Evolutionary conservation across 805 yeast genomes (phyloP).

Genomic region (Candida tibetensis): DNA sequence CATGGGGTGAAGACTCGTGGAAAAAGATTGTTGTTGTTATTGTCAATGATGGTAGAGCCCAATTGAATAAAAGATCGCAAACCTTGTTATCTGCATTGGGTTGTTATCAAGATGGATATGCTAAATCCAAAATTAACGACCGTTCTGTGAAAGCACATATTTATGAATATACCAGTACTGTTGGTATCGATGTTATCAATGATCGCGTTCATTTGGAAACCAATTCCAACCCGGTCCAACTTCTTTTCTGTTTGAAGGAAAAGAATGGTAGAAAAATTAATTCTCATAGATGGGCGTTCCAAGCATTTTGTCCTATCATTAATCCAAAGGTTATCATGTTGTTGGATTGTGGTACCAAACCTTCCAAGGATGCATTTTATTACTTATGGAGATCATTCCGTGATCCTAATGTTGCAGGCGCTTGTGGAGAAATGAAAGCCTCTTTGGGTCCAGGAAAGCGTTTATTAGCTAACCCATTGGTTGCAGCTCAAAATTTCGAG

Average conservation of each 20-base stretch:
- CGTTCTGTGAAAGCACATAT: slow-evolving; percentile 80
- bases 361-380: slow-evolving; percentile 78
- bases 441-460: slow-evolving; percentile 59
- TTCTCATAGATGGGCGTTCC: slow-evolving; percentile 96
- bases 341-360: slow-evolving; percentile 93
- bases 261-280: slow-evolving; percentile 86
- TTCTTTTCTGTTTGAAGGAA: slow-evolving; percentile 87
- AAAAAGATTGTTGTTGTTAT: slow-evolving; percentile 86
- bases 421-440: slow-evolving; percentile 95
- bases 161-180: slow-evolving; percentile 90
- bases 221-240: slow-evolving; percentile 75
- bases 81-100: slow-evolving; percentile 85
- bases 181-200: slow-evolving; percentile 72
- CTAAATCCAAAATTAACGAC: slow-evolving; percentile 85
- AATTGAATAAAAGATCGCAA: slow-evolving; percentile 73
- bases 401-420: slow-evolving; percentile 85
- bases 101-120: slow-evolving; percentile 92
- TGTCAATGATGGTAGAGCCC: slow-evolving; percentile 88
- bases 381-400: slow-evolving; percentile 87
- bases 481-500: slow-evolving; percentile 96
- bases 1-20: slow-evolving; percentile 98
- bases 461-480: slow-evolving; percentile 73
- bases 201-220: slow-evolving; percentile 66
- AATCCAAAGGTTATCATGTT: slow-evolving; percentile 81
- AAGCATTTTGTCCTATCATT: slow-evolving; percentile 81